Base-by-base conservation (phyloP, 495 filamentous ascomycete species). In the Hypoxylon intermedium region DNA sequence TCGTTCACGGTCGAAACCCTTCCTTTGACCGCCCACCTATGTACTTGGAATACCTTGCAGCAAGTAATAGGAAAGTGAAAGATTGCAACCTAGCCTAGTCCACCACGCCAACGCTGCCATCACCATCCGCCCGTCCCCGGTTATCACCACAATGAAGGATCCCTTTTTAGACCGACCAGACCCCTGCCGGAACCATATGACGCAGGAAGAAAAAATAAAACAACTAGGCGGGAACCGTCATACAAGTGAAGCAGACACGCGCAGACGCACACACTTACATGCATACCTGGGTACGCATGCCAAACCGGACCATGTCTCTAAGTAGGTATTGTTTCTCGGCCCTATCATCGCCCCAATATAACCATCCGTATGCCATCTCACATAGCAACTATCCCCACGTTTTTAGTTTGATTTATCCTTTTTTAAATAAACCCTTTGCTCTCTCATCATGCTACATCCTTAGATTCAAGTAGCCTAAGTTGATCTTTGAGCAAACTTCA, bases 141-240 rank as follows among this genome's bases (percentile, higher is more conserved):
- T 60, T 65, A 62, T 68, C 66, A 47, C 56, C 60, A 69, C 66
- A 69, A 67, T 71, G 66, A 63, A 71, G 54, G 63, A 69, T 71
- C 66, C 60, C 63, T 69, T 67, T 69, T 63, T 69, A 65, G 63
- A 67, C 63, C 44, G 54, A 67, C 43, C 59, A 67, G 66, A 72
- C 66, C 69, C 69, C 69, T 72, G 67, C 69, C 64, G 64, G 63
- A 70, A 68, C 69, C 69, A 70, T 67, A 67, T 72, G 69, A 72
- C 69, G 69, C 69, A 72, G 69, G 61, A 63, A 60, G 60, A 58
- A 61, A 67, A 58, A 67, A 67, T 71, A 65, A 67, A 59, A 67
- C 65, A 67, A 57, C 63, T 60, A 60, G 47, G 62, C 62, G 55
- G 61, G 67, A 70, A 67, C 69, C 64, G 63, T 66, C 69, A 69